A percentile compares a stretch with the other conserved stretches of the same genome.
phyloP scores from a whole-genome alignment of 345 rosid genomes.

The Gossypium stocksii region DNA sequence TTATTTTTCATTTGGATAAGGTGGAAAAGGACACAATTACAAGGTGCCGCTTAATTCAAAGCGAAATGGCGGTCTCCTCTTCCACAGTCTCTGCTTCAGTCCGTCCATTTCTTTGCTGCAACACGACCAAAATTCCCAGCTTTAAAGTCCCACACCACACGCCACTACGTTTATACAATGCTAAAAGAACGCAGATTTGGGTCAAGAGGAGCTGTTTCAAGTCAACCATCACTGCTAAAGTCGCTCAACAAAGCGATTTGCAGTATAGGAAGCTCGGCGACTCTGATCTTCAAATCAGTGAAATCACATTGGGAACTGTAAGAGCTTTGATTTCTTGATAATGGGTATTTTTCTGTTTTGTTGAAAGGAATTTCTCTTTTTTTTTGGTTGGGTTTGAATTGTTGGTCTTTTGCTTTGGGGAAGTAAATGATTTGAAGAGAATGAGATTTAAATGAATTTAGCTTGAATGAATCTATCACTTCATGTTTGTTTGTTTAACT shows the following conservation, averaged over 20 bases:
- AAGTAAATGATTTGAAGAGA: background rate
- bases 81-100: slow-evolving; percentile 20
- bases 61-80: slow-evolving; percentile 29
- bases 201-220: slow-evolving; percentile 14
- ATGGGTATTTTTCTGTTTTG: background rate
- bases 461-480: no score
- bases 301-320: slow-evolving; percentile 79
- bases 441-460: background rate
- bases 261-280: slow-evolving; percentile 79
- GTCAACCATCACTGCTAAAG: slow-evolving; percentile 29
- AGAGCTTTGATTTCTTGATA: background rate
- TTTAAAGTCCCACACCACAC: slow-evolving; percentile 10
- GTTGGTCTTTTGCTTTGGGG: background rate
- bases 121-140: background rate
- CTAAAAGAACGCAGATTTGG: slow-evolving; percentile 17
- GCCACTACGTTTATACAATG: slow-evolving; percentile 5
- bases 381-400: slow-evolving; percentile 1
- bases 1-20: background rate
- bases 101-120: slow-evolving; percentile 18
- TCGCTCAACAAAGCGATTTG: slow-evolving; percentile 43
- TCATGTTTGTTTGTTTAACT: no score
- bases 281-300: slow-evolving; percentile 71
- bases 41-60: background rate
- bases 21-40: no score
- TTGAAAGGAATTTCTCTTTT: background rate